Percentiles rank a stretch among this genome's conserved stretches.
Conservation (phyloP, 2,329 filamentous ascomycete species). For the Verruconis gallopava region DNA sequence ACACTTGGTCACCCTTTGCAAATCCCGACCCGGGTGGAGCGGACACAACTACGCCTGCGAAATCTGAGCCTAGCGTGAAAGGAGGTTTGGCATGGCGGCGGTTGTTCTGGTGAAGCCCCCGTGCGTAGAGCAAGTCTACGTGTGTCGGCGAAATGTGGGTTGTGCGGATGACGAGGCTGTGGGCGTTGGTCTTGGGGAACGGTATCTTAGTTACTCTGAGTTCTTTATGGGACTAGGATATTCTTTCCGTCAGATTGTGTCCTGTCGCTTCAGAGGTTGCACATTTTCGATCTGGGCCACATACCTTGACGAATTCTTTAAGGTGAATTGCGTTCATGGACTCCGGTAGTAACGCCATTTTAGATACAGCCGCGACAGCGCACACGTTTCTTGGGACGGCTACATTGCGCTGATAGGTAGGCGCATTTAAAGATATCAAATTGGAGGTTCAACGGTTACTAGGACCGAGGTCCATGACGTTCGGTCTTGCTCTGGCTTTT, state of each 20-base stretch:
- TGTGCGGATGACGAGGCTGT: constrained; percentile 34
- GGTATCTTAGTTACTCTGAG: constrained; percentile 13
- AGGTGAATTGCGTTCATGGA: constrained; percentile 8
- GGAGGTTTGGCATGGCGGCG: constrained; percentile 41
- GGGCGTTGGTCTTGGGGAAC: constrained; percentile 20
- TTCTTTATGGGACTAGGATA: not conserved
- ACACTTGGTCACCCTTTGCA: constrained; percentile 38
- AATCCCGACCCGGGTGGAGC: constrained; percentile 18
- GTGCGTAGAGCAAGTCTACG: constrained; percentile 47
- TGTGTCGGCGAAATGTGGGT: constrained; percentile 46
- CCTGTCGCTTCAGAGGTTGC: no score
- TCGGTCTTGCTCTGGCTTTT: no score
- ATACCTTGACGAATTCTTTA: constrained; percentile 4
- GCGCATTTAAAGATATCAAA: no score
- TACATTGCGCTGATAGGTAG: no score
- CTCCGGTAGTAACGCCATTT: not conserved
- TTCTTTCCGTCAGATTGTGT: no score
- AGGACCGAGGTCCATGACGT: no score
- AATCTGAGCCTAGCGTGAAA: constrained; percentile 48
- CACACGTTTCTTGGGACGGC: no score
- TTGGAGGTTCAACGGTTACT: no score
- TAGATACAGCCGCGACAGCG: no score
- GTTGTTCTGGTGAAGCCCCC: constrained; percentile 49
- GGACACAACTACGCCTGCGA: constrained; percentile 39
- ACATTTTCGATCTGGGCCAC: no score